Conservation (phyloP, 257 asterid genomes). For the Cinchona pubescens region DNA sequence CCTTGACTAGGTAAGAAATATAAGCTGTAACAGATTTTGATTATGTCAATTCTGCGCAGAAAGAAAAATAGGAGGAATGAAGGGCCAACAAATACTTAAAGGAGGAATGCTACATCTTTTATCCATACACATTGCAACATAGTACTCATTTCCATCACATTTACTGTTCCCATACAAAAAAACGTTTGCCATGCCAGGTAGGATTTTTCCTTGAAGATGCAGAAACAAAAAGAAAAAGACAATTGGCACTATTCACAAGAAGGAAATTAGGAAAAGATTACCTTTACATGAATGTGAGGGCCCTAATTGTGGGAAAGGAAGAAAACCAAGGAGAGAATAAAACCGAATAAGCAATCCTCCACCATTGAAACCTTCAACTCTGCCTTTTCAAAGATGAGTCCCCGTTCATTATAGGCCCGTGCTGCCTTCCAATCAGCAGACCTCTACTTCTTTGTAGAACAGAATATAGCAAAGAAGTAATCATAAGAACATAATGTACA, state of each 20-base stretch:
- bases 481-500: constrained; percentile 8
- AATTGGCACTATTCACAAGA: neutral
- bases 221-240: neutral
- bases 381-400: constrained; percentile 58
- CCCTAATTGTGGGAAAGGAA: constrained; percentile 84
- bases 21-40: neutral
- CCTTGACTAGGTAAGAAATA: neutral
- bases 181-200: neutral
- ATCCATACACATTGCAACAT: neutral
- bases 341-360: constrained; percentile 89
- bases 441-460: constrained; percentile 90
- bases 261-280: constrained; percentile 20
- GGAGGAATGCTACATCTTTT: neutral
- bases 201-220: neutral
- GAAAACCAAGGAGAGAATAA: constrained; percentile 82
- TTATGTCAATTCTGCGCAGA: neutral
- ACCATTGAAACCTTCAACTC: constrained; percentile 69
- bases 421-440: constrained; percentile 98
- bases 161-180: neutral
- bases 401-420: constrained; percentile 56
- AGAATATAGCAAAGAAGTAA: constrained; percentile 38
- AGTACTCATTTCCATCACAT: too few species aligned
- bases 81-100: neutral
- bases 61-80: neutral
- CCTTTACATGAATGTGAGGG: constrained; percentile 85